These are phyloP conservation scores for Saturnispora galanensis DNA, from an alignment of 805 yeast species.

Conservation along the genomic window DNA sequence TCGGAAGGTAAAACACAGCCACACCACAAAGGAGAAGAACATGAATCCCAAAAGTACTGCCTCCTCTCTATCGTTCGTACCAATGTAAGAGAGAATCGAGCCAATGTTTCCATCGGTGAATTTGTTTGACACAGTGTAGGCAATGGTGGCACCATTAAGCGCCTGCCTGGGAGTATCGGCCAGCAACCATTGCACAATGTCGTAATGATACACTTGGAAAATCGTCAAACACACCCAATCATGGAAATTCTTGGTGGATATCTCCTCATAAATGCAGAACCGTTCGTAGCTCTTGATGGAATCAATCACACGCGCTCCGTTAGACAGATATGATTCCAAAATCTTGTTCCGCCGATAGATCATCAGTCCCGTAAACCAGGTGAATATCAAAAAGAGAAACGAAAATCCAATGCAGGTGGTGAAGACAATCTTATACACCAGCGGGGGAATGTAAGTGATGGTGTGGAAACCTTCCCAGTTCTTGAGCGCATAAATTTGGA, in stretches of 20 bases:
- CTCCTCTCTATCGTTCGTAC: conserved; percentile 50
- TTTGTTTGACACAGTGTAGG: conserved; percentile 38
- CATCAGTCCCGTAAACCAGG: conserved; percentile 46
- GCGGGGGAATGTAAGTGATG: conserved; percentile 24
- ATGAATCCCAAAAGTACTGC: conserved; percentile 68
- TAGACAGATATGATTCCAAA: conserved; percentile 59
- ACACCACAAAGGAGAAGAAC: conserved; percentile 64
- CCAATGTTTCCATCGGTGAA: conserved; percentile 32
- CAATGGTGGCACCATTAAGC: conserved; percentile 64
- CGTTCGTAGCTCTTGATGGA: conserved; percentile 50
- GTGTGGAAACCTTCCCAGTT: conserved; percentile 26
- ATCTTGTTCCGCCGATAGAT: conserved; percentile 54
- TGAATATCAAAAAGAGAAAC: conserved; percentile 46
- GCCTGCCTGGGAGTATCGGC: conserved; percentile 88
- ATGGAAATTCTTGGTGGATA: conserved; percentile 53
- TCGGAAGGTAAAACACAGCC: conserved; percentile 48
- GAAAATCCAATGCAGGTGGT: conserved; percentile 69
- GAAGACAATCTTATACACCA: conserved; percentile 24
- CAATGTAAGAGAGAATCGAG: conserved; percentile 24
- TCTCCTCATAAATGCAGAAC: conserved; percentile 63
- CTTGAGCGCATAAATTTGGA: conserved; percentile 64
- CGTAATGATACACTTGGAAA: conserved; percentile 55
- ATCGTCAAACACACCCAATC: conserved; percentile 62
- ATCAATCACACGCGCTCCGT: conserved; percentile 48
- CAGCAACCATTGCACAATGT: conserved; percentile 46